Conservation (phyloP, 2,329 filamentous ascomycete species). For the Zasmidium cellare region DNA sequence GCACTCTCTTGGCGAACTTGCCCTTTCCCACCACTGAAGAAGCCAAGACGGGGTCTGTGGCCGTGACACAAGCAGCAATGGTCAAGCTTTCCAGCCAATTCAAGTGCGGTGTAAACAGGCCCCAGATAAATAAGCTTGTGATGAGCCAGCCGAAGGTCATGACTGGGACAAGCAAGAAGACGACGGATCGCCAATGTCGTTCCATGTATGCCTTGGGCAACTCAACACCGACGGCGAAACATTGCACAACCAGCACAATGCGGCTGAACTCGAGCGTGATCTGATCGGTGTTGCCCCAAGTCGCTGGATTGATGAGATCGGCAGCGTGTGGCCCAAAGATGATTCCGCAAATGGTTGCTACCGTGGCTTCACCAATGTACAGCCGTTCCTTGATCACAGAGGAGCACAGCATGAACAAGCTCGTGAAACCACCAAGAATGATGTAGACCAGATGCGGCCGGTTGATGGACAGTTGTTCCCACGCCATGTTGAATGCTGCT, state of each 20-base stretch:
- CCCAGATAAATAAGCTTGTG: slow-evolving; percentile 93
- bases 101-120: slow-evolving; percentile 71
- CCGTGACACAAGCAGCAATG: slow-evolving; percentile 89
- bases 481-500: slow-evolving; percentile 20
- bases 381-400: slow-evolving; percentile 97
- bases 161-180: slow-evolving; percentile 84
- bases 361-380: slow-evolving; percentile 97
- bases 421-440: slow-evolving; percentile 96
- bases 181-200: slow-evolving; percentile 90
- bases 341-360: slow-evolving; percentile 83
- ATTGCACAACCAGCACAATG: slow-evolving; percentile 87
- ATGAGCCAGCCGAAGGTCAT: slow-evolving; percentile 97
- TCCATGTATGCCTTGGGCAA: slow-evolving; percentile 96
- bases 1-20: slow-evolving; percentile 96
- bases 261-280: slow-evolving; percentile 87
- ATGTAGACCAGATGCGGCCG: slow-evolving; percentile 97
- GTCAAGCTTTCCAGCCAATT: slow-evolving; percentile 88
- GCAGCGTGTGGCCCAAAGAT: slow-evolving; percentile 86
- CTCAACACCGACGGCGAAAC: slow-evolving; percentile 88
- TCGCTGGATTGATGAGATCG: slow-evolving; percentile 71
- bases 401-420: slow-evolving; percentile 96
- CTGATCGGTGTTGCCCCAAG: slow-evolving; percentile 82
- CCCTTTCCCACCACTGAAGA: slow-evolving; percentile 98
- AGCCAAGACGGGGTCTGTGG: slow-evolving; percentile 93
- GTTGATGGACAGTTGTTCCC: slow-evolving; percentile 68